Conservation (phyloP, 2,329 filamentous ascomycete genomes). For the Nannizziopsis arthrosporioides region DNA sequence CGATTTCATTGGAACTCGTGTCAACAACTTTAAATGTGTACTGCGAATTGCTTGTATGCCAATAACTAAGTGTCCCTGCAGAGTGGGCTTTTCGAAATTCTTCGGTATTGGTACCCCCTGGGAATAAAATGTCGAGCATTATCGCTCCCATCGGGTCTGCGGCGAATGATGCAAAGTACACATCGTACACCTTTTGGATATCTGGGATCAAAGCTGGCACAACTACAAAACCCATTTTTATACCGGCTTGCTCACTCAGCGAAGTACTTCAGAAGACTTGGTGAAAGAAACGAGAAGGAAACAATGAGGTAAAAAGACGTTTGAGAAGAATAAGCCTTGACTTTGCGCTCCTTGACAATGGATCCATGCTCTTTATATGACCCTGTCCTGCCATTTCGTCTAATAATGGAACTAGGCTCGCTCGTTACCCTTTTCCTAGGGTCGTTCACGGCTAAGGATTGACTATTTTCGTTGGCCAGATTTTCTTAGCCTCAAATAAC, state of each 20-base stretch:
- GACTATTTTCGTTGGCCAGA: too few relatives aligned
- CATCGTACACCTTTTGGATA: conserved; percentile 37
- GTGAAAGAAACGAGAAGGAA: background rate
- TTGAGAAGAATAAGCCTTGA: background rate
- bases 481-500: background rate
- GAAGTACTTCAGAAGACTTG: background rate
- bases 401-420: too few relatives aligned
- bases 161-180: conserved; percentile 39
- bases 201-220: conserved; percentile 38
- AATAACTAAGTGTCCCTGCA: conserved; percentile 31
- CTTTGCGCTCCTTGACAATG: too few relatives aligned
- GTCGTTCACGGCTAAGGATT: too few relatives aligned
- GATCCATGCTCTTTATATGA: too few relatives aligned
- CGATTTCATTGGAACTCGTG: conserved; percentile 32
- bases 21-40: conserved; percentile 42
- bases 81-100: conserved; percentile 36
- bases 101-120: conserved; percentile 25
- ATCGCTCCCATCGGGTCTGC: conserved; percentile 18
- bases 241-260: background rate
- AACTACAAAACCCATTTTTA: conserved; percentile 31
- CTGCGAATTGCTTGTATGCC: conserved; percentile 31
- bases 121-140: conserved; percentile 30
- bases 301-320: background rate
- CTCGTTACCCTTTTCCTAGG: too few relatives aligned
- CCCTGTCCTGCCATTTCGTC: too few relatives aligned